These are phyloP conservation scores for Penicillium sp. DNA, from an alignment of 2,329 filamentous ascomycete species.

Conservation along the genomic window DNA sequence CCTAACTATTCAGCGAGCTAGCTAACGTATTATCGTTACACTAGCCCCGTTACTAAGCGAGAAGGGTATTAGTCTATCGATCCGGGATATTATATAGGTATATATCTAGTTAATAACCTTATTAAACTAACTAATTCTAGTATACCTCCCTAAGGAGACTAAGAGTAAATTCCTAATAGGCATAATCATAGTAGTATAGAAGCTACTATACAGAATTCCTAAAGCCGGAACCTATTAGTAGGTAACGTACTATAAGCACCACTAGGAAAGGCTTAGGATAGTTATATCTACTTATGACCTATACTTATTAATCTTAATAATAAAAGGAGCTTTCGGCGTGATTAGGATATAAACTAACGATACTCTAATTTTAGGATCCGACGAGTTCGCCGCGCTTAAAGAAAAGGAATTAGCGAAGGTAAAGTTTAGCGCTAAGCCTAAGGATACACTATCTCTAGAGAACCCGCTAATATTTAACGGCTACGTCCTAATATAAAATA, in stretches of 20 bases:
- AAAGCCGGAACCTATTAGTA: conserved; percentile 1
- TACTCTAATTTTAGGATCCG: neutral
- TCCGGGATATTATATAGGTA: neutral
- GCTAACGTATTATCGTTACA: neutral
- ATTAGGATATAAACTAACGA: neutral
- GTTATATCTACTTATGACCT: conserved; percentile 1
- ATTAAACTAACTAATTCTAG: conserved; percentile 1
- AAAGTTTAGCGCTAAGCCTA: conserved; percentile 3
- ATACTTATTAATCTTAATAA: neutral
- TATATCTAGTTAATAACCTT: neutral
- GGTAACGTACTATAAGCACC: too few relatives aligned
- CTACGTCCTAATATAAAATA: neutral
- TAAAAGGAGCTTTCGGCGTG: neutral
- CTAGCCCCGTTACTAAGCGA: neutral
- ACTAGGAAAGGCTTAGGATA: neutral
- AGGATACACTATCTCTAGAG: conserved; percentile 4
- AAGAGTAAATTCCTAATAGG: neutral
- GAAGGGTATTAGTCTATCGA: neutral
- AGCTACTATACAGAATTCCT: neutral
- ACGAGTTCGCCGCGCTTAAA: neutral
- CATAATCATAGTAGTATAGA: neutral
- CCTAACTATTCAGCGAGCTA: neutral
- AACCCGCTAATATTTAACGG: conserved; percentile 1
- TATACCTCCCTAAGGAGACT: neutral
- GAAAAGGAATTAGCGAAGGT: neutral